Conservation (phyloP, 2,329 filamentous ascomycete species). For the Trichocomaceae sp. region DNA sequence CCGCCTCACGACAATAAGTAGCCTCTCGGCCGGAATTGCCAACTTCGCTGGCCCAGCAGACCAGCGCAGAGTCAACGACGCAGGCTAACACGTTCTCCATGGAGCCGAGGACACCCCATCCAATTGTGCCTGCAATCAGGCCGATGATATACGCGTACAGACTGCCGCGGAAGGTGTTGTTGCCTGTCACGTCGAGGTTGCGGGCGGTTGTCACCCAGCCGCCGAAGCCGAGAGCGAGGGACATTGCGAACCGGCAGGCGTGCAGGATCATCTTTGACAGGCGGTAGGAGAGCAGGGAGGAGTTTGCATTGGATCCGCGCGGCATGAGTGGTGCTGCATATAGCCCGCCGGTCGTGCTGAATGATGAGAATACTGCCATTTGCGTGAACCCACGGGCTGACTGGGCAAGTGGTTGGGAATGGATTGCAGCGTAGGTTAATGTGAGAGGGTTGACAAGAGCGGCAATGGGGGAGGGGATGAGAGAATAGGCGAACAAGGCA, state of each 20-base stretch:
- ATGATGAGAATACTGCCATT: constrained; percentile 70
- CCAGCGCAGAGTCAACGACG: constrained; percentile 78
- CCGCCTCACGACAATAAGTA: constrained; percentile 86
- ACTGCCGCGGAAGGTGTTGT: constrained; percentile 58
- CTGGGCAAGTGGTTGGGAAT: constrained; percentile 72
- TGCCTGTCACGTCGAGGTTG: constrained; percentile 58
- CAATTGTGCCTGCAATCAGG: constrained; percentile 85
- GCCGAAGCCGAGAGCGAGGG: constrained; percentile 79
- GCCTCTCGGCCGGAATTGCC: constrained; percentile 55
- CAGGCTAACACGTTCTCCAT: constrained; percentile 85
- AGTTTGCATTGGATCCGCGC: constrained; percentile 38
- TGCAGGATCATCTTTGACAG: constrained; percentile 88
- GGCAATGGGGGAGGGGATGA: constrained; percentile 78
- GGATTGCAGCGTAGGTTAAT: constrained; percentile 87
- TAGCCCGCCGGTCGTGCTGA: constrained; percentile 59
- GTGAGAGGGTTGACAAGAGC: constrained; percentile 86
- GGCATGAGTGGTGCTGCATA: constrained; percentile 34
- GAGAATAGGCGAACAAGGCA: constrained; percentile 65
- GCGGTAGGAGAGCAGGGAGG: constrained; percentile 72
- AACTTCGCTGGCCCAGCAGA: constrained; percentile 91
- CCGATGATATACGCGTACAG: constrained; percentile 93
- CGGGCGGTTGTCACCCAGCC: constrained; percentile 95
- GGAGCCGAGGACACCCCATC: constrained; percentile 84
- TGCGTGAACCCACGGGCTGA: constrained; percentile 74
- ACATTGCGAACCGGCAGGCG: constrained; percentile 85